phyloP scores from a whole-genome alignment of 2,329 filamentous ascomycete species.

The Epichloe sylvatica region DNA sequence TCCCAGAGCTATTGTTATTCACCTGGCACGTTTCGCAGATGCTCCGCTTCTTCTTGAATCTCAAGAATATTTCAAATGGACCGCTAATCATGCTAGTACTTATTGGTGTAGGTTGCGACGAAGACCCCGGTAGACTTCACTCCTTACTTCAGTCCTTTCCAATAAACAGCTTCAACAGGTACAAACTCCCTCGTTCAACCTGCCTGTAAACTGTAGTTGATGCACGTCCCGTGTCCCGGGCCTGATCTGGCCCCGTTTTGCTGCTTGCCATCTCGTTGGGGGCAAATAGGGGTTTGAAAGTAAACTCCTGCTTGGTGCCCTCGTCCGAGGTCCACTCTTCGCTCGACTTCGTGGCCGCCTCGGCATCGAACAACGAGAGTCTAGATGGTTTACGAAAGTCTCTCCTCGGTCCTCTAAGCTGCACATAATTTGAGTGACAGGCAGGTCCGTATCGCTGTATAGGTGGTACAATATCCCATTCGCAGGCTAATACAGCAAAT shows the following conservation, averaged over 20 bases:
- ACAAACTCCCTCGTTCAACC: neutral
- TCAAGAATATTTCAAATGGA: no score
- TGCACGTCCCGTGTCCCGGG: neutral
- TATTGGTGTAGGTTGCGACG: neutral
- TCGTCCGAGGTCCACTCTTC: neutral
- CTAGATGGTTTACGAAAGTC: neutral
- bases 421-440: neutral
- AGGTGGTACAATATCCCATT: constrained; percentile 19
- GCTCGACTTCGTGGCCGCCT: neutral
- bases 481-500: constrained; percentile 28
- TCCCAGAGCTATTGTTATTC: no score
- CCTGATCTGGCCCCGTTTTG: neutral
- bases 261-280: neutral
- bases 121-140: no score
- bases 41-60: no score
- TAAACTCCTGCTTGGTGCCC: neutral
- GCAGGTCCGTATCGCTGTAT: neutral
- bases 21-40: no score
- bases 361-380: neutral
- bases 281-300: neutral
- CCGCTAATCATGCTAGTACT: no score
- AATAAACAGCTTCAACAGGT: neutral
- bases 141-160: neutral
- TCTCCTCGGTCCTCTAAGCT: neutral
- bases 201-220: neutral